Base-by-base conservation (phyloP, 1,284 basidiomycete genomes). In the Microbotryum scabiosae region DNA sequence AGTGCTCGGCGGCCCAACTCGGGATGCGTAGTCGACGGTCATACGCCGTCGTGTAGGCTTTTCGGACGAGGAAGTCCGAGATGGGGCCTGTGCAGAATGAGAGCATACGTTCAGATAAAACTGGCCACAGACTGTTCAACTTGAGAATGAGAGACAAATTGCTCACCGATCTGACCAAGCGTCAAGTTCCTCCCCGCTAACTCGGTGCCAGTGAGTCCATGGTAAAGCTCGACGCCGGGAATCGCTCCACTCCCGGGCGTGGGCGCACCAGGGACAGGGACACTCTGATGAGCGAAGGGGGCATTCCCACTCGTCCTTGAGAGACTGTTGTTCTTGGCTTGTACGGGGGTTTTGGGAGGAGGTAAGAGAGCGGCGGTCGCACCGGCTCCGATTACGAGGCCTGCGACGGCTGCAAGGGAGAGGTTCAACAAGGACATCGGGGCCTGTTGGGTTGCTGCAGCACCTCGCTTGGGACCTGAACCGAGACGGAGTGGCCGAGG, bases 11-110 rank as follows among this genome's bases (percentile, higher is more conserved):
- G 20, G 72, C 73, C 92, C 96, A 98, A 26, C 89, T 82, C 4
- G 94, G 92, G 77, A 98, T 93, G 26, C 89, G 81, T 61, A 93
- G 77, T 14, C 90, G 81, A 54, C 96, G 81, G 74, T 99, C 94
- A 75, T 98, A 98, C 4, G 84, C 88, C 20, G 54, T 57, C 16
- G 65, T 62, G 55, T 71, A 71, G 8, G 69, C 70, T 18, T 57
- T 57, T 16, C 70, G 57, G 14, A 59, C 48, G 47, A 71, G 60
- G 20, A 69, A 53, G 59, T 71, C 70, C 16, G 64, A 64, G 51
- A 71, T 65, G 18, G 70, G 70, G 5, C 70, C 70, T 71, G 43
- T 41, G 36, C 14, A 47, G 7, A 26, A 12, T 12, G 3, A 7
- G 23, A 12, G 32, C 30, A 28, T 47, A 48, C 18, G n/a, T 2